Base-by-base conservation (phyloP, 768 basidiomycete genomes). In the Boletus coccyginus region DNA sequence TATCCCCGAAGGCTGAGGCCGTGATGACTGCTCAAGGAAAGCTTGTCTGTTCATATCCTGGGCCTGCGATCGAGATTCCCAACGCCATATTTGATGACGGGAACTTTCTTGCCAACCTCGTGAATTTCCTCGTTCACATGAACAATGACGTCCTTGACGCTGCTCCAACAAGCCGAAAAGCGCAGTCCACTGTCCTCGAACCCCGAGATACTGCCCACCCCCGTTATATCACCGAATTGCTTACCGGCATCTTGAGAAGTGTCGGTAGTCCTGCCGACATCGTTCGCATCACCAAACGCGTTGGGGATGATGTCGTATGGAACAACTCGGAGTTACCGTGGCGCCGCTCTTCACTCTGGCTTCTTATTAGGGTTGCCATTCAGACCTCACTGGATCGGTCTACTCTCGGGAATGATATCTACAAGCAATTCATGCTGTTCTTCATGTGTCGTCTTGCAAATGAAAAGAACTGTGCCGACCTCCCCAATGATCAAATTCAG, bases 261-360 rank as follows among this genome's bases (percentile, higher is more conserved):
- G 62, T 75, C 12, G 71, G 70, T 38, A 49, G 55, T 5, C 75
- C 75, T 3, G 61, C 69, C 13, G 66, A 65, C 16, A 56, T 70
- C 5, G 29, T 32, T 39, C 62, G 70, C 9, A 71, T 78, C 19
- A 59, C 52, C 13, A 83, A 83, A 61, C 76, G 78, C 9, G 68
- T 81, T 0, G 70, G 69, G 7, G 81, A 83, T 49, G 77, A 83
- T 24, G 75, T 81, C 3, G 66, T 78, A 3, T 78, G 78, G 76
- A 40, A 70, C 5, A 54, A 68, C 21, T 67, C 75, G 3, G 49
- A 59, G 32, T 66, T 72, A 11, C 52, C 82, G 70, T 84, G 81
- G 81, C 68, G 83, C 29, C 71, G 82, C 24, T 79, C 80, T 7
- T 67, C 79, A 1, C 66, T 80, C 12, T 84, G 81, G 81, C 74